Base-by-base conservation (phyloP, 169 alveolate species). In the Plasmodium knowlesi region DNA sequence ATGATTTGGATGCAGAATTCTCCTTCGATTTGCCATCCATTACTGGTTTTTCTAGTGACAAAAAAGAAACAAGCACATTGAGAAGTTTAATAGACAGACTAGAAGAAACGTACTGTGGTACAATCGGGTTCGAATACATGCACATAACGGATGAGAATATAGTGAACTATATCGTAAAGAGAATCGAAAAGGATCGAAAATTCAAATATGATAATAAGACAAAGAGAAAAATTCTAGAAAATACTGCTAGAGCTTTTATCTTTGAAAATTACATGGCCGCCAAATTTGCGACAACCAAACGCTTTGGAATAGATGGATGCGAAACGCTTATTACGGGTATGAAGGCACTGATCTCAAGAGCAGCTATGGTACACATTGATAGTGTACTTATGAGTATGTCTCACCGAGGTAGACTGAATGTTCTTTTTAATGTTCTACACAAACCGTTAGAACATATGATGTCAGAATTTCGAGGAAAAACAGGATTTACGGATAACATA, bases 341-440 rank as follows among this genome's bases (percentile, higher is more conserved):
- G 94, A 97, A 98, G 88, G 94, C 96, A 1, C 83, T 92, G 30
- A 39, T 86, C 82, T 50, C 94, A 74, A 39, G 82, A 81, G 95
- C 92, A n/a, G 74, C 84, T 8, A 32, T 54, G 54, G 92, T 41
- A 74, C 97, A 98, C 5, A 98, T 96, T 9, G 98, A 98, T 76
- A 92, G 98, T 54, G 95, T 98, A 22, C 96, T 98, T 39, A 96
- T 98, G 96, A 98, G 99, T 37, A 98, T 98, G 99, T 98, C 99
- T n/a, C 99, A 98, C 94, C 96, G 99, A 81, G 99, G 99, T 32
- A 95, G 99, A 83, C 95, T 98, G 73, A 98, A 98, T 85, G 98
- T 98, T 10, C 95, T 98, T 25, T 97, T 97, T 82, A 98, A 98
- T 92, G 98, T 98, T 1, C 85, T 98, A 92, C 97, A 98, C 70